Base-by-base conservation (phyloP, 225 moss, liverwort and hornwort species). In the Lunularia cruciata region DNA sequence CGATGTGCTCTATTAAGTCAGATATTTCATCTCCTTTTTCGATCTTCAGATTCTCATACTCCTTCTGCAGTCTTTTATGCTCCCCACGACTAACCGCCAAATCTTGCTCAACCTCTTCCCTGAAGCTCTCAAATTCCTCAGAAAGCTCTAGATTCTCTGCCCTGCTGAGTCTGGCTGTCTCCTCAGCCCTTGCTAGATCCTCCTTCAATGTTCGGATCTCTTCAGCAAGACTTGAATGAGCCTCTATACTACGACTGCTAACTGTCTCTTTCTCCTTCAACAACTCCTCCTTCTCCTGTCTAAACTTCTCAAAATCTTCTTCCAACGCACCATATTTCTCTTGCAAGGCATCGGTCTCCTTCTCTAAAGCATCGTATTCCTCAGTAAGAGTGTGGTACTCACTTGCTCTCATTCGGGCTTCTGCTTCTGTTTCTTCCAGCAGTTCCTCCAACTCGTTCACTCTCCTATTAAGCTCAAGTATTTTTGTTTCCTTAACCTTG, bases 361-460 rank as follows among this genome's bases (percentile, higher is more conserved):
- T 57, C 46, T 76, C 65, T 48, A 76, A 31, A 32, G n/a, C 48
- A 28, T 64, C 69, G 16, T 68, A 13, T 73, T 76, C 80, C 40
- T 22, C n/a, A 4, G 15, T 16, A 23, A 71, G 65, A 43, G 54
- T 38, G 20, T 46, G 49, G n/a, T 58, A 71, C 10, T 55, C 65
- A 34, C 57, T 60, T 52, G 71, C 67, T 40, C 18, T 72, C 5
- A 47, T 42, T 55, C 35, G 63, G 47, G 31, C 46, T 47, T 67
- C 72, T 45, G 46, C 75, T 60, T 80, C 75, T 55, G 68, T 80
- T 38, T 73, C 81, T 35, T 71, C 43, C 34, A 72, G 64, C 49
- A 73, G 65, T 23, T 76, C 35, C 59, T 76, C 76, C 43, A 69
- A 37, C 53, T 81, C 68, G 48, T 73, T 57, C 19, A 81, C 65